Conservation (phyloP, 768 basidiomycete species). For the Stropharia rugosoannulata region DNA sequence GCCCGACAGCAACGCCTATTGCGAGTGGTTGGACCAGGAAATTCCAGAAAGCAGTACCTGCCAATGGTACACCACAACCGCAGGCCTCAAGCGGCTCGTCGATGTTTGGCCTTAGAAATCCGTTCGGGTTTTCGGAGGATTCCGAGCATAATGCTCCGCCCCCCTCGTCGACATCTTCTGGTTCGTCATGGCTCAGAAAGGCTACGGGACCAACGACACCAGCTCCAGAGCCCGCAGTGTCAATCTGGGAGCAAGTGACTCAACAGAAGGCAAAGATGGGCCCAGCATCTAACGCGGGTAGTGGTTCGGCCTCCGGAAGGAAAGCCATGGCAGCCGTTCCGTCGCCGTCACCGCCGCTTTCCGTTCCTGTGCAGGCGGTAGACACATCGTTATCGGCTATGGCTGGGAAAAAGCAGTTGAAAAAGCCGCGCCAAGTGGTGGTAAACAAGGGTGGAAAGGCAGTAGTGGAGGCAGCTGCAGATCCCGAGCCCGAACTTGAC, state of each 20-base stretch:
- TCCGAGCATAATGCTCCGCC: not conserved
- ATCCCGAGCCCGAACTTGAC: constrained; percentile 16
- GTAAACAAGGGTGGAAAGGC: constrained; percentile 17
- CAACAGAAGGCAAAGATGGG: not conserved
- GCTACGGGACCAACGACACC: not conserved
- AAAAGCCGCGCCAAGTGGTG: constrained; percentile 29
- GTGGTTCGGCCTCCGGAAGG: constrained; percentile 2
- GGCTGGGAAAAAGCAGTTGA: constrained; percentile 26
- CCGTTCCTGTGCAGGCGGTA: not conserved
- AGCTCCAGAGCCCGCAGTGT: not conserved
- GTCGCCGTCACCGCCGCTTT: not conserved
- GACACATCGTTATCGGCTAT: constrained; percentile 12
- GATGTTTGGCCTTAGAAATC: constrained; percentile 2
- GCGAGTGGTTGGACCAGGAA: constrained; percentile 24
- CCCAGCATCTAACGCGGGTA: not conserved
- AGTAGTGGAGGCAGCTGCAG: constrained; percentile 2
- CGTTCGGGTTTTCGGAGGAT: constrained; percentile 1
- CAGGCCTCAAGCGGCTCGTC: constrained; percentile 2
- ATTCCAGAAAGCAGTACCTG: constrained; percentile 11
- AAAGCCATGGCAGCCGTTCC: not conserved
- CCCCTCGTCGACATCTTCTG: not conserved
- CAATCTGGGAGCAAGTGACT: constrained; percentile 1
- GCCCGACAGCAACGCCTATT: constrained; percentile 16
- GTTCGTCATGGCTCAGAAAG: not conserved
- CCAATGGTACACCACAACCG: constrained; percentile 6